Evolutionary conservation across 2,329 filamentous ascomycete genomes (phyloP).

Genomic region (Seiridium unicorne): DNA sequence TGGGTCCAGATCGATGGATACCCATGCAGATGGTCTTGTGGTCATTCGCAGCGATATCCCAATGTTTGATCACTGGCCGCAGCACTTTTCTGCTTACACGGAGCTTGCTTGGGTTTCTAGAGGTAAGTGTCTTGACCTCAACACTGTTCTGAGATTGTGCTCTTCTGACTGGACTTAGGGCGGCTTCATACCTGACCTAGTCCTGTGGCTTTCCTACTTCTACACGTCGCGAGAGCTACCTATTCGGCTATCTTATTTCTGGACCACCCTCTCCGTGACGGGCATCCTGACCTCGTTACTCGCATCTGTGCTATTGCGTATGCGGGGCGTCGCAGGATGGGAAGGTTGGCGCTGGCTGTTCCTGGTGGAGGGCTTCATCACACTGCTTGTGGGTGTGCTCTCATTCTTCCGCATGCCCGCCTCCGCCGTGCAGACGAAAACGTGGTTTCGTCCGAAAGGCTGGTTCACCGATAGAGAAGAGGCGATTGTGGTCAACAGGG

Average conservation of each 20-base stretch:
- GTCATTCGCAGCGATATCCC: constrained; percentile 26
- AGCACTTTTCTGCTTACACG: constrained; percentile 13
- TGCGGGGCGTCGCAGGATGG: constrained; percentile 34
- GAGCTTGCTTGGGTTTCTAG: constrained; percentile 13
- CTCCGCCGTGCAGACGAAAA: constrained; percentile 45
- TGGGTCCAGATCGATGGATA: constrained; percentile 30
- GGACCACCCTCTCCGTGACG: constrained; percentile 32
- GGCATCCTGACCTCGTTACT: constrained; percentile 32
- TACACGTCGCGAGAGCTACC: constrained; percentile 35
- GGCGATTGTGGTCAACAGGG: constrained; percentile 56
- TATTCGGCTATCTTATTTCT: constrained; percentile 36
- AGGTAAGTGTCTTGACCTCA: constrained; percentile 13
- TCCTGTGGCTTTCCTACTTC: constrained; percentile 32
- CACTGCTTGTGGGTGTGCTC: constrained; percentile 41
- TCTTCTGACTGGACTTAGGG: constrained; percentile 16
- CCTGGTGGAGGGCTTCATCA: constrained; percentile 55
- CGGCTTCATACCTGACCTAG: constrained; percentile 31
- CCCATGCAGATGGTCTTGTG: constrained; percentile 29
- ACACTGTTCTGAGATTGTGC: background rate
- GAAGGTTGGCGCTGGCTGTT: constrained; percentile 49
- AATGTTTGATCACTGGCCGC: constrained; percentile 21
- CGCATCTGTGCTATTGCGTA: constrained; percentile 33
- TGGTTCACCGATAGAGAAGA: constrained; percentile 62
- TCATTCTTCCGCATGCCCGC: constrained; percentile 54
- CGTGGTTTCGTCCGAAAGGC: constrained; percentile 46